Percentiles rank a stretch among this genome's conserved stretches.
Conservation (phyloP, 2,329 filamentous ascomycete species). For the Fusarium heterosporum region DNA sequence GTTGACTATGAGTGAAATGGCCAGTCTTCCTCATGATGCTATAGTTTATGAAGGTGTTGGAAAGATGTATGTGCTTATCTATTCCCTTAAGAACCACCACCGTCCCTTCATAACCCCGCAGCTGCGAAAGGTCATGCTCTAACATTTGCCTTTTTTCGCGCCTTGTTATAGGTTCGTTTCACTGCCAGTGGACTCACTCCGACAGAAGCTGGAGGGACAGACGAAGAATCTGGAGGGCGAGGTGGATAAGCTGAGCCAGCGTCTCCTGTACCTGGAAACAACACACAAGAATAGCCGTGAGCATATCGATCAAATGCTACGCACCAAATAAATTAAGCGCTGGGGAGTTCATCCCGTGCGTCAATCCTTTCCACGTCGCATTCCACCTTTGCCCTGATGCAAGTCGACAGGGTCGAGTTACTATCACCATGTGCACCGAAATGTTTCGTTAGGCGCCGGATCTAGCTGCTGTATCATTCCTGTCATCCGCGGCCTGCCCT, state of each 20-base stretch:
- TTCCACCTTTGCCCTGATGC: neutral
- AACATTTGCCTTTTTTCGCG: constrained; percentile 9
- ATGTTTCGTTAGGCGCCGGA: constrained; percentile 32
- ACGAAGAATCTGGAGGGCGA: constrained; percentile 80
- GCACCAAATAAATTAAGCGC: constrained; percentile 56
- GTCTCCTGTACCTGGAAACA: constrained; percentile 91
- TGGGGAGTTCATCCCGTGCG: neutral
- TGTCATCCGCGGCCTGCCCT: constrained; percentile 13
- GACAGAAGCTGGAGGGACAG: constrained; percentile 80
- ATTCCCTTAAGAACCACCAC: neutral
- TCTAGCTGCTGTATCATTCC: neutral
- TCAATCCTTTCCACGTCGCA: neutral
- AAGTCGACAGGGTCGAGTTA: neutral
- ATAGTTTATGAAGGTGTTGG: constrained; percentile 94
- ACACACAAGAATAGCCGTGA: constrained; percentile 94
- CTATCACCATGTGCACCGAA: neutral
- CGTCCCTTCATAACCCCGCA: neutral
- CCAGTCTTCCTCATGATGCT: constrained; percentile 78
- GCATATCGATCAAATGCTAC: constrained; percentile 88
- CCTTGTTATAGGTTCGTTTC: constrained; percentile 80
- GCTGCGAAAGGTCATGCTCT: neutral
- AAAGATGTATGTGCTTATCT: constrained; percentile 79
- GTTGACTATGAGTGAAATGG: constrained; percentile 85
- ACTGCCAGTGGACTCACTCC: constrained; percentile 77
- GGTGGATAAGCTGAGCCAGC: constrained; percentile 85